Base-by-base conservation (phyloP, 2,329 filamentous ascomycete genomes). In the Lizonia empirigonia region DNA sequence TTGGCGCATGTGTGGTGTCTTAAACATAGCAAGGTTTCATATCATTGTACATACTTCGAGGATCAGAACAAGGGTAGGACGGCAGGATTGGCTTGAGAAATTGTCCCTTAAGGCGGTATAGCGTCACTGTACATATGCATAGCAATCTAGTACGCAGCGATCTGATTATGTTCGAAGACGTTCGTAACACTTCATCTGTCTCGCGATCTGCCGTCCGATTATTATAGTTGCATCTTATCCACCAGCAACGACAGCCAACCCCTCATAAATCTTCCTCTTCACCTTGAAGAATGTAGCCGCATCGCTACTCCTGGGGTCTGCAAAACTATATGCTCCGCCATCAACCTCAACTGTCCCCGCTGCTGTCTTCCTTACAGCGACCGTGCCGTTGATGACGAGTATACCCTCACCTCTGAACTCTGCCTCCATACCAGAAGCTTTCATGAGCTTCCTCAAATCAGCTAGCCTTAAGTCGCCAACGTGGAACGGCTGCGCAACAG, bases 381-480 rank as follows among this genome's bases (percentile, higher is more conserved):
- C 92, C 8, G 84, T 84, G 1, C 90, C 89, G 69, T 97, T 93
- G 48, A 99, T 87, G 8, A 99, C 82, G 50, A 99, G 78, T 7
- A 89, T 95, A 55, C 94, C 94, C 74, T 97, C 93, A 40, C 94
- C 94, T 40, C 91, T 83, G 73, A 97, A 97, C 72, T 97, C 94
- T 1, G 93, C 93, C 12, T 85, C 86, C 75, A 97, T 91, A 0
- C 92, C 91, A 15, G 58, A 83, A 12, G 82, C 80, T 64, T 91
- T 87, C 85, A 99, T 90, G 16, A 92, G 83, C 53, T 90, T 87
- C 42, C 94, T 83, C 51, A 99, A 78, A 71, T 97, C 92, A 0
- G 93, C 91, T 15, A 99, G 82, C 18, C 93, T 84, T 33, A 97
- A 77, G 71, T 99, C 94, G 56, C 94, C 94, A 3, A 99, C 94